Percentiles rank a stretch among this genome's conserved stretches.
Conservation (phyloP, 1,284 basidiomycete species). For the Cerrena zonata region DNA sequence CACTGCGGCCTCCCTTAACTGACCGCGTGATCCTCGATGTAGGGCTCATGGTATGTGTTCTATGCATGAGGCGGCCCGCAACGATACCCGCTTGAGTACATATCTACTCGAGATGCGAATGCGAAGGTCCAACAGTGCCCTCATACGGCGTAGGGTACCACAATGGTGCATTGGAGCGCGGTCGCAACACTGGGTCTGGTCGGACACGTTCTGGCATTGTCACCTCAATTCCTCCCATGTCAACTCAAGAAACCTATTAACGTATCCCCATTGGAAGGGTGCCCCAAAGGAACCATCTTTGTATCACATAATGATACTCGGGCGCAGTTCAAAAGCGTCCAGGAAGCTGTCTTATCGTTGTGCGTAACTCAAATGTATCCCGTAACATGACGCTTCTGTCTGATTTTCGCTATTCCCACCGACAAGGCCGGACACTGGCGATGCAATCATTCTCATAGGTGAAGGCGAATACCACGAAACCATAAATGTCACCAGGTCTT, state of each 20-base stretch:
- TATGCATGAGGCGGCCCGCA: background rate
- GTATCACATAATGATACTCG: constrained; percentile 44
- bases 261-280: constrained; percentile 44
- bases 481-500: constrained; percentile 49
- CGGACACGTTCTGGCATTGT: constrained; percentile 29
- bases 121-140: background rate
- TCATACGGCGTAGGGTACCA: background rate
- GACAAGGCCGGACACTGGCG: constrained; percentile 35
- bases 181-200: too few species aligned
- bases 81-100: too few species aligned
- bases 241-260: constrained; percentile 42
- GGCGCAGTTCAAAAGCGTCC: constrained; percentile 45
- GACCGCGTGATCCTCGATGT: background rate
- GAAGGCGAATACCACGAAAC: constrained; percentile 59
- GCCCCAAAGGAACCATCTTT: constrained; percentile 50
- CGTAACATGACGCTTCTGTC: background rate
- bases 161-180: background rate
- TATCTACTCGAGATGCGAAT: too few species aligned
- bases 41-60: background rate
- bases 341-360: constrained; percentile 51
- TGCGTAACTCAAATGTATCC: constrained; percentile 25
- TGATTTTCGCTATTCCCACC: background rate
- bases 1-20: background rate
- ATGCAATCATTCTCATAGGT: constrained; percentile 50
- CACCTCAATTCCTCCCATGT: constrained; percentile 41